Evolutionary conservation across 108 stramenopile species (phyloP).

Genomic region (Cyclotella distinguenda): DNA sequence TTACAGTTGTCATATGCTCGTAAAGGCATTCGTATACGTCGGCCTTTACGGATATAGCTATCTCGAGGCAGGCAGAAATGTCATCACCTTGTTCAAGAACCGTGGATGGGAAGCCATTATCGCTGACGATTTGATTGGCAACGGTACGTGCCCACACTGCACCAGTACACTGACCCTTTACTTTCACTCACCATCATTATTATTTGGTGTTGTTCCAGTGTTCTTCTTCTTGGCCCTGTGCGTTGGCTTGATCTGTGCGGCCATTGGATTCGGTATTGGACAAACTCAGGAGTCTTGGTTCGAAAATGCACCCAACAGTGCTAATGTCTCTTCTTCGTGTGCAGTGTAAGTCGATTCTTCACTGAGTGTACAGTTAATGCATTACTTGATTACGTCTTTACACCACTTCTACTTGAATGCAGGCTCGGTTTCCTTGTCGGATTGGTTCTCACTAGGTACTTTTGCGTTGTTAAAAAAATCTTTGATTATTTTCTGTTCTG

Average conservation of each 20-base stretch:
- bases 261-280: slow-evolving; percentile 19
- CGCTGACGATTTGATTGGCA: slow-evolving; percentile 86
- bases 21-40: slow-evolving; percentile 79
- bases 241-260: slow-evolving; percentile 51
- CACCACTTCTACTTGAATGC: neutral
- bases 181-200: slow-evolving; percentile 1
- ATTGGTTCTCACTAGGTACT: slow-evolving; percentile 52
- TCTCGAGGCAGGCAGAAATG: slow-evolving; percentile 80
- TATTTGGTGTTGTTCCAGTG: slow-evolving; percentile 9
- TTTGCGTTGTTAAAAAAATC: neutral
- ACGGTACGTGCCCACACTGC: slow-evolving; percentile 17
- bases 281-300: slow-evolving; percentile 13
- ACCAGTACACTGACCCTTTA: neutral
- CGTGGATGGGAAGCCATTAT: slow-evolving; percentile 92
- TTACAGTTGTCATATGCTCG: too few species aligned
- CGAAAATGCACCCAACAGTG: neutral
- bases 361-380: neutral
- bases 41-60: slow-evolving; percentile 84
- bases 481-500: neutral
- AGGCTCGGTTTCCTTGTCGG: slow-evolving; percentile 72
- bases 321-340: neutral
- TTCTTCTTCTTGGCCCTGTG: slow-evolving; percentile 60
- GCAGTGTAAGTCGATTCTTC: neutral
- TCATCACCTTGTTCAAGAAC: slow-evolving; percentile 77
- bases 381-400: neutral